A percentile compares a stretch with the other conserved stretches of the same genome.
Conservation (phyloP, 179 eudicot species). For the Vitellaria paradoxa region DNA sequence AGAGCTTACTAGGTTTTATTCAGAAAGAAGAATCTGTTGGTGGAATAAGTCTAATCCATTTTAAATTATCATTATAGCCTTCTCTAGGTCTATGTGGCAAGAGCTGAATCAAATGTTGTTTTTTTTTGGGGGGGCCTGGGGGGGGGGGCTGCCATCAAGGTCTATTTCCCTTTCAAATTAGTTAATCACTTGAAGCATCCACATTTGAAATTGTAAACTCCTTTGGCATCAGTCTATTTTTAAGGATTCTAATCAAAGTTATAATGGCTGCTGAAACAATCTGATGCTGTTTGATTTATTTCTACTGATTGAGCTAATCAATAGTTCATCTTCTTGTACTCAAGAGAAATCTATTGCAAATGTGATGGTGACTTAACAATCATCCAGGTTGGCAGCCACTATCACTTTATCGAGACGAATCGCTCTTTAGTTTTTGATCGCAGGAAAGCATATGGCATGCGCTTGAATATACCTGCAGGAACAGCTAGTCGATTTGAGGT, state of each 20-base stretch:
- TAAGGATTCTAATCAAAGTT: background rate
- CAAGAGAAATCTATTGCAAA: background rate
- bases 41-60: background rate
- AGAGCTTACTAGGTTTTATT: background rate
- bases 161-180: background rate
- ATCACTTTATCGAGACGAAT: slow-evolving; percentile 92
- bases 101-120: background rate
- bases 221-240: background rate
- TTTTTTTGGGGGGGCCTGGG: too few relatives aligned
- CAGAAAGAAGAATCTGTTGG: background rate
- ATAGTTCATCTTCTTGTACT: slow-evolving; percentile 7
- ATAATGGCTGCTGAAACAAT: slow-evolving; percentile 1
- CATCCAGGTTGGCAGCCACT: slow-evolving; percentile 94
- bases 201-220: background rate
- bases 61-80: background rate
- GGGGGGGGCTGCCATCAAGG: background rate
- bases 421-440: slow-evolving; percentile 79
- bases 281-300: background rate
- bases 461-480: slow-evolving; percentile 92
- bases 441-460: slow-evolving; percentile 82
- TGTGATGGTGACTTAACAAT: slow-evolving; percentile 6
- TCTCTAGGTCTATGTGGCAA: background rate
- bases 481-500: slow-evolving; percentile 96
- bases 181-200: background rate
- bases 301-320: background rate